Base-by-base conservation (phyloP, 768 basidiomycete genomes). In the Boletus sensibilis region DNA sequence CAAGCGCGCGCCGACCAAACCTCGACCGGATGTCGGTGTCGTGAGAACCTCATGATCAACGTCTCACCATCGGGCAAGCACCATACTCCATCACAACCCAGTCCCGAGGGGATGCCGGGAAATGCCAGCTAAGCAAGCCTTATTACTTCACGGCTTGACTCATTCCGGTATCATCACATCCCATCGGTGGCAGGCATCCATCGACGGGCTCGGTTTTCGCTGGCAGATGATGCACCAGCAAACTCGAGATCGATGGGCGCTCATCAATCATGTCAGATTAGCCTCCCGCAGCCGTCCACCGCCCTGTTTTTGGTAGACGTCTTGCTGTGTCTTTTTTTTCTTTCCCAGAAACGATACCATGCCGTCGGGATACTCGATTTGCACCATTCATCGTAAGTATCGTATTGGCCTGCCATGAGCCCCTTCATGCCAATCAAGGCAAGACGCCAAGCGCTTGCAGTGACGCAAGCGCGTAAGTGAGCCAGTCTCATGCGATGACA, bases 151-250 rank as follows among this genome's bases (percentile, higher is more conserved):
- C 41, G 40, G 48, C 39, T 38, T 50, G 50, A 55, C 58, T 62
- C 52, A 39, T 54, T 50, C 52, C 43, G 55, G 63, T 52, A 52
- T 58, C 49, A 60, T 25, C 56, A 53, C 50, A 45, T 53, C 49
- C 38, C 56, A 29, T 57, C 55, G 25, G 57, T 59, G 64, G 53
- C 65, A 65, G 56, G 23, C 46, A 53, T 55, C 46, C 52, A 48
- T 56, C 60, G 57, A 53, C 23, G 52, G 52, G 38, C 57, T 34
- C 48, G 52, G 37, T 42, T 53, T 50, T 44, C 44, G 46, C 50
- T 68, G 60, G 66, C 67, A 67, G 56, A 56, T 63, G 64, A 66
- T 69, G 64, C 44, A 61, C 44, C 56, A 66, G 45, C 46, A 59
- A 43, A 63, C 53, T 58, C 34, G 50, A 52, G 48, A 58, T 64